Evolutionary conservation across 768 basidiomycete genomes (phyloP).

Genomic region (Daedaleopsis nitida): DNA sequence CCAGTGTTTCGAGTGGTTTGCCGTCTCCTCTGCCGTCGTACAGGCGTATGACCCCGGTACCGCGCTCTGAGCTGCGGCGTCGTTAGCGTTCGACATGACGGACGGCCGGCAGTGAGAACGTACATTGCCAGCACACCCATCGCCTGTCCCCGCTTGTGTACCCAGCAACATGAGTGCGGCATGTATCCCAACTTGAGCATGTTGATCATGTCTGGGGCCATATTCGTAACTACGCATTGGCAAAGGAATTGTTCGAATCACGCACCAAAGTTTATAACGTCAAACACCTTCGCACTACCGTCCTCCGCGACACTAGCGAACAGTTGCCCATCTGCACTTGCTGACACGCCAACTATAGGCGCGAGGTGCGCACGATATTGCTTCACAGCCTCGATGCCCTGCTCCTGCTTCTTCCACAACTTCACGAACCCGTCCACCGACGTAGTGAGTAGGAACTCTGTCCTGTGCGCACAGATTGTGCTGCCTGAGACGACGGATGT

Average conservation of each 20-base stretch:
- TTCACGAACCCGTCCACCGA: conserved; percentile 95
- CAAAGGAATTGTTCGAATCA: conserved; percentile 3
- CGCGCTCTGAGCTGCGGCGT: conserved; percentile 70
- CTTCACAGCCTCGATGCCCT: conserved; percentile 97
- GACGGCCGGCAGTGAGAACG: conserved; percentile 26
- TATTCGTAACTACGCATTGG: background rate
- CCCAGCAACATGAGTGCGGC: conserved; percentile 93
- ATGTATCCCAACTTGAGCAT: conserved; percentile 88
- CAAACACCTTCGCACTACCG: conserved; percentile 92
- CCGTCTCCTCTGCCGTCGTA: conserved; percentile 93
- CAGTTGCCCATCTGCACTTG: conserved; percentile 88
- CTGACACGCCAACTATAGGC: conserved; percentile 77
- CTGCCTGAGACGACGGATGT: background rate
- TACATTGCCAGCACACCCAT: conserved; percentile 89
- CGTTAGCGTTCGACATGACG: conserved; percentile 13
- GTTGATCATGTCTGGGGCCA: conserved; percentile 94
- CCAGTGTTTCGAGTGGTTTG: conserved; percentile 72
- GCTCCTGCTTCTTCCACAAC: conserved; percentile 98
- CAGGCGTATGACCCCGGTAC: conserved; percentile 74
- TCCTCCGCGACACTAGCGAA: conserved; percentile 93
- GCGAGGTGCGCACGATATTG: conserved; percentile 92
- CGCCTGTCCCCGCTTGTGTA: conserved; percentile 86
- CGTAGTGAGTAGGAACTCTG: conserved; percentile 91
- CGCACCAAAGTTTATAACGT: conserved; percentile 96
- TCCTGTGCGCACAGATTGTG: conserved; percentile 48